Evolutionary conservation across 257 asterid genomes (phyloP), one percentile per base, ranked within the genome.

Genomic region (Catharanthus roseus): DNA sequence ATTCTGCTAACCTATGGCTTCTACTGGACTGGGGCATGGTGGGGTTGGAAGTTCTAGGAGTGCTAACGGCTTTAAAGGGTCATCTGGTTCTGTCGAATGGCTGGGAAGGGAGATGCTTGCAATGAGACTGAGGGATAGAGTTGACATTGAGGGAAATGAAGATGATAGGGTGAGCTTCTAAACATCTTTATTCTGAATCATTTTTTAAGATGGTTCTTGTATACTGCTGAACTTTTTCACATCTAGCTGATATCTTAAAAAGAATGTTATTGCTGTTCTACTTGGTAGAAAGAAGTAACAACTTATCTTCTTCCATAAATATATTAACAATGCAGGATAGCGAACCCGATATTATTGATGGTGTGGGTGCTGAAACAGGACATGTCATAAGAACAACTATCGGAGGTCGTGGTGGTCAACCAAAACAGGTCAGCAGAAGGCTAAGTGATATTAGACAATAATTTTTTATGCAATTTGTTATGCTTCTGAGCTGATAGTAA

Each of bases 51-150:
- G 87, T 69, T 83, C 87, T 67, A 81, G 87, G 78, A 78, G 78
- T 57, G 62, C 75, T 18, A 81, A 83, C 68, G 85, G 87, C 50
- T 81, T 78, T 77, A 76, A 88, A 73, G 95, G 89, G 75, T 89
- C 97, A 65, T 91, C 98, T 64, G 88, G 89, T 87, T 93, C 98
- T 67, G 91, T 90, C 79, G 98, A 93, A 71, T 90, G 97, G 97
- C 87, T 93, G 74, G 98, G 97, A 70, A 87, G 88, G 81, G 97
- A 93, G 85, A 91, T 93, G 95, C 90, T 81, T 76, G 97, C 92
- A 62, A 87, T 93, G 98, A 87, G 83, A 81, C 75, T 93, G 81
- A 82, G 95, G 81, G 97, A 93, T 85, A 86, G 88, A 81, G 86
- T 75, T 77, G 96, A 89, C 65, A 80, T 82, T 63, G 96, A 91